A percentile compares a stretch with the other conserved stretches of the same genome.
Conservation (phyloP, 2,329 filamentous ascomycete genomes). For the Diaporthe australafricana region DNA sequence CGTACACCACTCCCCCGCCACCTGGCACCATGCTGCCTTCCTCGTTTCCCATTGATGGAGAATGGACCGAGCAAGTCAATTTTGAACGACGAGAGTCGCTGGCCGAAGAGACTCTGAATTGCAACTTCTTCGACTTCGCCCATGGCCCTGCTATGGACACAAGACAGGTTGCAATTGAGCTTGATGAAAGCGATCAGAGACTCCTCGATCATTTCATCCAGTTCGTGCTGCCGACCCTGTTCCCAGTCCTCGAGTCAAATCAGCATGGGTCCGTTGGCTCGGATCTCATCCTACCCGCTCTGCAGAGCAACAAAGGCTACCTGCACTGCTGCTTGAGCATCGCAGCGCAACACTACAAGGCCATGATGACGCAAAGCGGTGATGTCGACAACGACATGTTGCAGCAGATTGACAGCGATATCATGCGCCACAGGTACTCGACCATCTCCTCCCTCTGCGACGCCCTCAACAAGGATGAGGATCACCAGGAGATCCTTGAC, state of each 20-base stretch:
- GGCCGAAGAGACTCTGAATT: slow-evolving; percentile 73
- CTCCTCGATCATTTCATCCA: slow-evolving; percentile 92
- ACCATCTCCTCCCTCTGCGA: slow-evolving; percentile 89
- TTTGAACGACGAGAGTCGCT: slow-evolving; percentile 77
- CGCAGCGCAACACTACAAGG: slow-evolving; percentile 91
- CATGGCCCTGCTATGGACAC: slow-evolving; percentile 73
- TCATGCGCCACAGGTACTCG: slow-evolving; percentile 90
- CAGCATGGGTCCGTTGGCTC: slow-evolving; percentile 85
- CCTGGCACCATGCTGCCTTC: slow-evolving; percentile 72
- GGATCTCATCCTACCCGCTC: slow-evolving; percentile 85
- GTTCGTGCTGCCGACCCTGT: slow-evolving; percentile 87
- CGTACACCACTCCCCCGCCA: slow-evolving; percentile 83
- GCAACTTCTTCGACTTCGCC: slow-evolving; percentile 86
- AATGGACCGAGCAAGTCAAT: slow-evolving; percentile 79
- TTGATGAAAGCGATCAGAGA: slow-evolving; percentile 88
- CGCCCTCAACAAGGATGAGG: slow-evolving; percentile 80
- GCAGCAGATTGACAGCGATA: slow-evolving; percentile 85
- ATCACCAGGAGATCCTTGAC: slow-evolving; percentile 90
- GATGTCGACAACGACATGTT: slow-evolving; percentile 91
- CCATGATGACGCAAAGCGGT: slow-evolving; percentile 73
- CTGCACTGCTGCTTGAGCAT: slow-evolving; percentile 96
- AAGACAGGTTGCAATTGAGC: slow-evolving; percentile 79
- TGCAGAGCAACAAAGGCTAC: slow-evolving; percentile 93
- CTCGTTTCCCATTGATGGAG: slow-evolving; percentile 70
- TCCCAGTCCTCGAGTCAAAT: slow-evolving; percentile 91